phyloP scores from a whole-genome alignment of 169 alveolate genomes.

The Plasmodium malariae region DNA sequence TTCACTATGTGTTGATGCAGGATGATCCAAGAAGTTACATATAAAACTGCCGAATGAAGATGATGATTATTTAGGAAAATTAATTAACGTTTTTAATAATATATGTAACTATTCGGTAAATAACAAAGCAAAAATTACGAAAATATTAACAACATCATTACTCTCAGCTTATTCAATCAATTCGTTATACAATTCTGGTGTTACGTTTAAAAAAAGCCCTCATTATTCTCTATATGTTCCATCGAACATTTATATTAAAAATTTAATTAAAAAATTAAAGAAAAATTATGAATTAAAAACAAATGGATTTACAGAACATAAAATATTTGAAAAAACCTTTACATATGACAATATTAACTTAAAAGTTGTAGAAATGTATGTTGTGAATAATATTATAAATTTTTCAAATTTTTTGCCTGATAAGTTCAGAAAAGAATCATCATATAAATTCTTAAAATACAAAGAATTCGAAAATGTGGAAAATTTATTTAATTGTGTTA shows the following conservation, averaged over 20 bases:
- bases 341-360: neutral
- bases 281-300: slow-evolving; percentile 30
- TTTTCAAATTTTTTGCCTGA: slow-evolving; percentile 47
- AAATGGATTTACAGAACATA: neutral
- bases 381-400: slow-evolving; percentile 37
- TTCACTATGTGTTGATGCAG: slow-evolving; percentile 49
- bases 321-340: slow-evolving; percentile 43
- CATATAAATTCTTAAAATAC: slow-evolving; percentile 38
- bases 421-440: slow-evolving; percentile 2
- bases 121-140: slow-evolving; percentile 43
- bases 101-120: slow-evolving; percentile 46
- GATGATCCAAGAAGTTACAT: slow-evolving; percentile 76
- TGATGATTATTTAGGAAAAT: slow-evolving; percentile 76
- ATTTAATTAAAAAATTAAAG: slow-evolving; percentile 6
- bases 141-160: slow-evolving; percentile 26
- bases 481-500: slow-evolving; percentile 27
- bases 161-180: slow-evolving; percentile 54
- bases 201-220: slow-evolving; percentile 56
- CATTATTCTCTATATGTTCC: slow-evolving; percentile 73
- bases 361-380: slow-evolving; percentile 11
- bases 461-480: slow-evolving; percentile 26
- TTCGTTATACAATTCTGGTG: slow-evolving; percentile 66
- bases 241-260: slow-evolving; percentile 33
- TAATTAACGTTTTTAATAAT: slow-evolving; percentile 34
- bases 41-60: slow-evolving; percentile 73